These are phyloP conservation scores for Yueomyces sp. DNA, from an alignment of 805 yeast genomes.

Conservation along the genomic window DNA sequence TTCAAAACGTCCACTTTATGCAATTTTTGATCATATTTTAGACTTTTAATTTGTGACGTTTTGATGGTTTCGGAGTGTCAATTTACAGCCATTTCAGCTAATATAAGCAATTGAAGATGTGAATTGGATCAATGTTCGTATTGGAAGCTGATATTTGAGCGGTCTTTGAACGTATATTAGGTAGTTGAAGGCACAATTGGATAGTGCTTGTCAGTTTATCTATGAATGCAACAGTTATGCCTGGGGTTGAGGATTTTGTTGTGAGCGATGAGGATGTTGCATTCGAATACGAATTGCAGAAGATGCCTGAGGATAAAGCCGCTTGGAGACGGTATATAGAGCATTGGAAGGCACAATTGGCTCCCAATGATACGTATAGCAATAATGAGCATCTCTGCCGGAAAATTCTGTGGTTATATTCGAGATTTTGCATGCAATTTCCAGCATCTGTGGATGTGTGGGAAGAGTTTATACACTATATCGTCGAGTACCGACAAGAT, in stretches of 20 bases:
- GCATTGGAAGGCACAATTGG: conserved; percentile 16
- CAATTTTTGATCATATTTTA: no score
- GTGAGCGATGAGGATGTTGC: conserved; percentile 26
- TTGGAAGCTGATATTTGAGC: not conserved
- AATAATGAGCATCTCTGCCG: conserved; percentile 4
- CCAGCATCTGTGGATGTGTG: conserved; percentile 9
- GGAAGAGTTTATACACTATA: conserved; percentile 29
- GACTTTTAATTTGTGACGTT: no score
- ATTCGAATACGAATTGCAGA: conserved; percentile 32
- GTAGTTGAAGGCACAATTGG: no score
- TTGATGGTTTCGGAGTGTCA: no score
- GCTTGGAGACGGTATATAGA: conserved; percentile 35
- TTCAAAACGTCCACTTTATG: no score
- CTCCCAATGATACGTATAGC: not conserved
- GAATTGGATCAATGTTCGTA: not conserved
- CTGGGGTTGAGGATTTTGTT: conserved; percentile 4
- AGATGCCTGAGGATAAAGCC: conserved; percentile 22
- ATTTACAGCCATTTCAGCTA: no score
- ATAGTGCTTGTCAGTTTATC: no score
- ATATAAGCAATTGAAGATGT: no score
- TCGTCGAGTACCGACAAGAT: conserved; percentile 28
- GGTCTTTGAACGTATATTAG: no score
- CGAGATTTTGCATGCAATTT: conserved; percentile 26
- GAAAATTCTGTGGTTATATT: conserved; percentile 17
- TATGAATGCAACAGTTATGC: not conserved